phyloP scores from a whole-genome alignment of 108 stramenopile genomes.

The Epithemia pelagica region DNA sequence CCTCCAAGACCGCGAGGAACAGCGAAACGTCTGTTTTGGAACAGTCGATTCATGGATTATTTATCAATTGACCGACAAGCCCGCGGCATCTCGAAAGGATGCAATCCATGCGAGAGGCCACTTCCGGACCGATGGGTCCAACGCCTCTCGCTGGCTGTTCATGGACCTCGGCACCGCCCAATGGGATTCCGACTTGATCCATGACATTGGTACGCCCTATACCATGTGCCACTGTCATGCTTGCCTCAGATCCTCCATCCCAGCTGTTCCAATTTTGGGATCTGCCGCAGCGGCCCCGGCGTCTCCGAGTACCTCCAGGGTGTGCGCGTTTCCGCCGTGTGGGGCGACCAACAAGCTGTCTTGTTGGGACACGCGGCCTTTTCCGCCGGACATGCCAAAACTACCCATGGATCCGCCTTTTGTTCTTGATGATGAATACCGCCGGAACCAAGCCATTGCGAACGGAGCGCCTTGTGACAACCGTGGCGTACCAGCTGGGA shows the following conservation, averaged over 20 bases:
- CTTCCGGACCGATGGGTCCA: neutral
- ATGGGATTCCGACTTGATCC: constrained; percentile 18
- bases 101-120: neutral
- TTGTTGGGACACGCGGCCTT: neutral
- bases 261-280: neutral
- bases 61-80: neutral
- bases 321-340: neutral
- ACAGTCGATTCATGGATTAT: neutral
- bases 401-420: neutral
- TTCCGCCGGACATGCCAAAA: neutral
- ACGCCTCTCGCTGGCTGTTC: neutral
- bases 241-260: neutral
- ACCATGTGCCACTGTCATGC: neutral
- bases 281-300: constrained; percentile 3
- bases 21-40: neutral
- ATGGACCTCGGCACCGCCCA: neutral
- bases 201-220: constrained; percentile 48
- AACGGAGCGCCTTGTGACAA: neutral
- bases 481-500: neutral
- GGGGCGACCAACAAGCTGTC: neutral
- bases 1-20: neutral
- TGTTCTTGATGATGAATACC: neutral
- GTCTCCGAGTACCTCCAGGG: neutral
- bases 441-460: neutral
- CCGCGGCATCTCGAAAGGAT: neutral